Base-by-base conservation (phyloP, 352 stramenopile species). In the Phytophthora chlamydospora region DNA sequence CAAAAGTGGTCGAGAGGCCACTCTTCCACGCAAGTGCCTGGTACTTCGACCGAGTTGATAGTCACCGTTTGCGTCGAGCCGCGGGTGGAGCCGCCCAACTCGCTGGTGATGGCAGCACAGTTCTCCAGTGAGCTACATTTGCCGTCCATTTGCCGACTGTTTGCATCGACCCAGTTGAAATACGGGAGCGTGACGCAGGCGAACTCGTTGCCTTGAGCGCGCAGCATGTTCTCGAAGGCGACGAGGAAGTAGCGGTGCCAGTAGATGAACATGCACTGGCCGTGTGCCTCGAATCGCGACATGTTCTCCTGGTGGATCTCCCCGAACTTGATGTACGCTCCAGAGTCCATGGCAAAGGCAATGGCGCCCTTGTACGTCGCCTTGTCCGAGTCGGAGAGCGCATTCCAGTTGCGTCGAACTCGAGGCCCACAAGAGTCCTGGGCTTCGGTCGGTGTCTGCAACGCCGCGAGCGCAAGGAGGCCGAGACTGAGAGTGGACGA, bases 211-310 rank as follows among this genome's bases (percentile, higher is more conserved):
- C 62, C 71, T 21, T 83, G 66, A 3, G 34, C 60, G 21, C 83
- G 80, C 17, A 90, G 56, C 78, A 92, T 89, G 68, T 90, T 92
- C 58, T 92, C 83, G 58, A 82, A 92, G 14, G 38, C 77, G 0
- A 74, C n/a, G 8, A 92, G 62, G 29, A 89, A 75, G 11, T 73
- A 47, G 9, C 80, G 78, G 47, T 90, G 80, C 83, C 83, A 92
- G 65, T 87, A 89, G 38, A 90, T 66, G 62, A 90, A 90, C 73
- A 88, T 86, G 57, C 78, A 88, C 63, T 79, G 66, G 8, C 57
- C 17, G 38, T 85, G 72, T 7, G 72, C 75, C 40, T 81, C 61
- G 8, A 16, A 42, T 13, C 64, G 46, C 13, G 72, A 79, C 48
- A 66, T 64, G 17, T 45, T 61, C 52, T 85, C 76, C 11, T 59